Evolutionary conservation across 2,329 filamentous ascomycete genomes (phyloP), one percentile per base, ranked within the genome.

Genomic region (Colletotrichum gloeosporioides): DNA sequence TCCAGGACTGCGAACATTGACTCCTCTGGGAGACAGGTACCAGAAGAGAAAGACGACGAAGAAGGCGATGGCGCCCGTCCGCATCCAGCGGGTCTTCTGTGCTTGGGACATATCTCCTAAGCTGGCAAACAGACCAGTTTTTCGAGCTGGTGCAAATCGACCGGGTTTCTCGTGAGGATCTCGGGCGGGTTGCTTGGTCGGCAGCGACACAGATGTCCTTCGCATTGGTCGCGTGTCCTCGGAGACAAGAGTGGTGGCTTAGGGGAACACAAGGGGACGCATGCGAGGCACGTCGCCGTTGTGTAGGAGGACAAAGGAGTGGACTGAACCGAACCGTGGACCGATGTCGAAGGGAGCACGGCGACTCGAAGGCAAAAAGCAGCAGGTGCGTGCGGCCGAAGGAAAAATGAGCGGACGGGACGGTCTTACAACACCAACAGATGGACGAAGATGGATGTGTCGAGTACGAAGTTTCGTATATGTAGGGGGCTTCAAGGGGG

Each of bases 91-190:
- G 78, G 91, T 88, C 84, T 89, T 90, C 87, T 93, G 92, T 82
- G 91, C 89, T 86, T 93, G 92, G 78, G 91, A 90, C 88, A 92
- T 91, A 29, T 69, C 61, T 27, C 71, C 65, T 39, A 76, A 57
- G 84, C 88, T 90, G 82, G 87, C 87, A 83, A 92, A 84, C 75
- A 89, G 84, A 81, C 86, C 86, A 80, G 84, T 82, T 80, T 87
- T 85, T 82, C 86, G 86, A 79, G 86, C 84, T 78, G 83, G 79
- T 80, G 86, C 85, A 86, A 93, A 93, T 81, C 92, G 90, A 81
- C 87, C 90, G 80, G 89, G 89, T 82, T 93, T 93, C 85, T 93
- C 92, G 90, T 91, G 86, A 78, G 90, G 91, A 82, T 93, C 92
- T 89, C 88, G 86, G 80, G 86, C 88, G 82, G 87, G 84, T 82